Conservation (phyloP, 768 basidiomycete genomes). For the Coprinopsis marcescibilis region DNA sequence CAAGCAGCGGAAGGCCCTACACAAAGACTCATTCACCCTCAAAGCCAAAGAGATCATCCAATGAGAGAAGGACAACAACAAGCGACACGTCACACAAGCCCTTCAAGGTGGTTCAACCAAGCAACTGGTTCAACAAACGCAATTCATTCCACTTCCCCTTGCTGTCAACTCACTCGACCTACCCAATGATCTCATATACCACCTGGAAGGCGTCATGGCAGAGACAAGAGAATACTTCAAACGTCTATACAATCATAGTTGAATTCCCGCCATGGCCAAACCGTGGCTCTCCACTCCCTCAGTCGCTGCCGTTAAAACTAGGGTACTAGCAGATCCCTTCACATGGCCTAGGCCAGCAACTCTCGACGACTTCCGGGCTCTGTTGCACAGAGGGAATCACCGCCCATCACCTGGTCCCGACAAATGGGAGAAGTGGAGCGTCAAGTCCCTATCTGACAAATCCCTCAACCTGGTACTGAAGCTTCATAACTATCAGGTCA, state of each 20-base stretch:
- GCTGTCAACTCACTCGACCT: constrained; percentile 7
- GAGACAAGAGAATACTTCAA: constrained; percentile 15
- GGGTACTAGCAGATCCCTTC: constrained; percentile 18
- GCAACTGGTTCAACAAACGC: no score
- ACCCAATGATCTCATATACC: constrained; percentile 5
- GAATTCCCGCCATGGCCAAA: constrained; percentile 13
- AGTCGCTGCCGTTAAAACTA: constrained; percentile 7
- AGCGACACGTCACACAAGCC: no score
- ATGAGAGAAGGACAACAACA: no score
- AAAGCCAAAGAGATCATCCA: no score
- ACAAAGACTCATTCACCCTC: no score
- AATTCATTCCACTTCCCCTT: constrained; percentile 4
- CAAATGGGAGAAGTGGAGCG: constrained; percentile 30
- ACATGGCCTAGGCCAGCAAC: constrained; percentile 16
- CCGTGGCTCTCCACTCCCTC: constrained; percentile 21
- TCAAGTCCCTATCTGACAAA: constrained; percentile 20
- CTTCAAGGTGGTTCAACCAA: no score
- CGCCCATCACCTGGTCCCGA: constrained; percentile 26
- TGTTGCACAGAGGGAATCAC: constrained; percentile 22
- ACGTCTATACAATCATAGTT: constrained; percentile 10
- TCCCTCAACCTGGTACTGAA: constrained; percentile 17
- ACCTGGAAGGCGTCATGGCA: constrained; percentile 10
- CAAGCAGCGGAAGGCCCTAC: no score
- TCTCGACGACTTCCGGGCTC: constrained; percentile 14
- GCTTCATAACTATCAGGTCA: constrained; percentile 23